A percentile compares a stretch with the other conserved stretches of the same genome.
These are phyloP conservation scores for Diaporthe capsici DNA, from an alignment of 2,329 filamentous ascomycete species.

Conservation along the genomic window DNA sequence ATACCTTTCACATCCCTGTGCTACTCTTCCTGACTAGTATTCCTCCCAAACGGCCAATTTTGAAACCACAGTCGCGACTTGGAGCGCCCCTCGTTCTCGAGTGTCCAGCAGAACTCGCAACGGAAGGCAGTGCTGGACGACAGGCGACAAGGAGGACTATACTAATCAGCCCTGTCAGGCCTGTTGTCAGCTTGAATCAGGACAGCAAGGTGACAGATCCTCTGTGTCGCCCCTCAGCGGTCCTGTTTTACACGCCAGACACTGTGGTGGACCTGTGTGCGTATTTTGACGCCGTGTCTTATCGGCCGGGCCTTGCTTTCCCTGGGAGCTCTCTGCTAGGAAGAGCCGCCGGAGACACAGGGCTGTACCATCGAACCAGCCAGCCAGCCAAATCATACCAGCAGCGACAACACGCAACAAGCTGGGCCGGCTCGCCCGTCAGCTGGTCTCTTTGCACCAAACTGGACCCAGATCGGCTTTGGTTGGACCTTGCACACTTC, in stretches of 20 bases:
- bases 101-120: slow-evolving; percentile 9
- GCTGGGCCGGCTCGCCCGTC: slow-evolving; percentile 31
- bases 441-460: slow-evolving; percentile 31
- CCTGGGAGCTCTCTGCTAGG: slow-evolving; percentile 29
- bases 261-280: slow-evolving; percentile 29
- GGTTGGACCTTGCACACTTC: slow-evolving; percentile 28
- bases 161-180: neutral
- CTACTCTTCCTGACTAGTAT: slow-evolving; percentile 9
- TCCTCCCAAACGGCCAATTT: slow-evolving; percentile 40
- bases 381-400: slow-evolving; percentile 37
- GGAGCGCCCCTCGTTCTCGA: slow-evolving; percentile 20
- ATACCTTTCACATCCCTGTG: slow-evolving; percentile 24
- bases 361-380: slow-evolving; percentile 38
- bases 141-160: slow-evolving; percentile 35
- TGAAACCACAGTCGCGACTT: slow-evolving; percentile 40
- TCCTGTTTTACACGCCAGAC: slow-evolving; percentile 25
- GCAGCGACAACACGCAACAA: slow-evolving; percentile 29
- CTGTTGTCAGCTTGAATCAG: slow-evolving; percentile 26
- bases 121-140: neutral
- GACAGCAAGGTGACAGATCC: slow-evolving; percentile 17
- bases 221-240: slow-evolving; percentile 3
- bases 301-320: slow-evolving; percentile 27
- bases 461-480: slow-evolving; percentile 24
- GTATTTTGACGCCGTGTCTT: slow-evolving; percentile 38
- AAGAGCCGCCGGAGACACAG: slow-evolving; percentile 40